Conservation (phyloP, 2,329 filamentous ascomycete species). For the Clarireedia paspali region DNA sequence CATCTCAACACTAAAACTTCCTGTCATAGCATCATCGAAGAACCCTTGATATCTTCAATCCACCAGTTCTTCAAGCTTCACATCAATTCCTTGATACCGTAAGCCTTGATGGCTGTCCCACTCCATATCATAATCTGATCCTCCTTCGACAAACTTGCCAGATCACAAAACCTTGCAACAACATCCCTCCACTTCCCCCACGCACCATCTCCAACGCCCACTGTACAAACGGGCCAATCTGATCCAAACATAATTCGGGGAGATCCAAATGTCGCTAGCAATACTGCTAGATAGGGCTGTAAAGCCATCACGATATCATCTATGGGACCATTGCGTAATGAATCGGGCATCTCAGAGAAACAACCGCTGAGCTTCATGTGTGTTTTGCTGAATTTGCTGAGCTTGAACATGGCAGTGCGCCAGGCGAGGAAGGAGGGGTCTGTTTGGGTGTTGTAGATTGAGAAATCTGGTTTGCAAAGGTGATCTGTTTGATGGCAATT, state of each 20-base stretch:
- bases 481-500: constrained; percentile 51
- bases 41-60: neutral
- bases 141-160: constrained; percentile 51
- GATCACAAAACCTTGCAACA: constrained; percentile 59
- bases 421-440: constrained; percentile 52
- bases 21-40: no score
- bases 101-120: constrained; percentile 64
- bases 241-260: constrained; percentile 79
- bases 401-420: constrained; percentile 58
- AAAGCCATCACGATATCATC: constrained; percentile 55
- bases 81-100: constrained; percentile 39
- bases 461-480: constrained; percentile 79
- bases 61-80: neutral
- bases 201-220: constrained; percentile 44
- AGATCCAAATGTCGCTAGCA: constrained; percentile 66
- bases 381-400: constrained; percentile 56
- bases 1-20: neutral
- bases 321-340: constrained; percentile 40
- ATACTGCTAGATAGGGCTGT: constrained; percentile 62
- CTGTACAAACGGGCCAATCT: constrained; percentile 88
- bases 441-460: constrained; percentile 45
- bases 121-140: constrained; percentile 64
- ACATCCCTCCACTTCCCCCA: constrained; percentile 72
- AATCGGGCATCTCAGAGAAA: constrained; percentile 67
- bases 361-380: constrained; percentile 89